Base-by-base conservation (phyloP, 768 basidiomycete genomes). In the Agaricus subrufescens region DNA sequence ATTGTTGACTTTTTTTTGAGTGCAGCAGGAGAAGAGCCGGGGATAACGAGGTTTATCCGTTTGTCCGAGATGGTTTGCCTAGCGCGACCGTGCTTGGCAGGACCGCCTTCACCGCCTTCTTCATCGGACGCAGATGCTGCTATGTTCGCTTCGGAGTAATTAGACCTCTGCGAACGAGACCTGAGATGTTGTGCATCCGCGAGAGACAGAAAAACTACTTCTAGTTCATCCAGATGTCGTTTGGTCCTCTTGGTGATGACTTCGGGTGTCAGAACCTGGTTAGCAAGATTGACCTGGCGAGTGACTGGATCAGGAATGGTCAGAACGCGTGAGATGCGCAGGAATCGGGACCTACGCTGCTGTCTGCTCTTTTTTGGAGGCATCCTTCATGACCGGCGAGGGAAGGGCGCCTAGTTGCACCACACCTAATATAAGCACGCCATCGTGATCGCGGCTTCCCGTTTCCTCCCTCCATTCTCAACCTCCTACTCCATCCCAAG, bases 1-100 rank as follows among this genome's bases (percentile, higher is more conserved):
- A 88, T 89, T 3, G 82, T 86, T 11, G 89, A 86, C 67, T 91
- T 92, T 73, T 87, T 91, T 76, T 83, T 86, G 62, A 70, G 77
- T 38, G 80, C 78, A 23, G 77, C 78, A 56, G 77, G 69, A 47
- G 78, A 78, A 48, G 66, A 73, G 8, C 80, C 79, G 44, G 72
- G 67, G 38, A 78, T 71, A 50, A 77, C 78, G 60, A 84, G 74
- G 52, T 75, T 73, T 37, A 48, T 56, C 58, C 83, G 81, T 72
- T 87, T 87, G 75, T 90, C 88, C 47, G 89, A 91, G 54, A 90
- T 85, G n/a, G 81, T 83, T 64, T 89, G 85, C 38, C 89, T 77
- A 44, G 87, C 86, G 11, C 88, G 82, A 50, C 86, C 85, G 64
- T 87, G 89, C 7, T 77, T 74, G 40, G 72, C 69, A 4, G 34